Conservation (phyloP, 2,329 filamentous ascomycete species). For the Lecanosticta acicola region DNA sequence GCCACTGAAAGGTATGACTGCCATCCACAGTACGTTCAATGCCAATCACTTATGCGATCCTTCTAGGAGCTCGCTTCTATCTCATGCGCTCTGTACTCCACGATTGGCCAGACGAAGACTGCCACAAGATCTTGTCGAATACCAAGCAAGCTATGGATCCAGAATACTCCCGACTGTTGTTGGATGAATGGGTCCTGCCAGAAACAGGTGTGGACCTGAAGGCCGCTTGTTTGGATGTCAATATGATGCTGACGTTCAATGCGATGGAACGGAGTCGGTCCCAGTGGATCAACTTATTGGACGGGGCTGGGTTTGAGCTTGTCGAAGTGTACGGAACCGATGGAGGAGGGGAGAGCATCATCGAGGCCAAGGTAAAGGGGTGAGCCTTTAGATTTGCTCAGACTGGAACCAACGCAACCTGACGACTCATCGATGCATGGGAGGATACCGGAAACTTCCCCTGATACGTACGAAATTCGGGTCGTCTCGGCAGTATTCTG, state of each 20-base stretch:
- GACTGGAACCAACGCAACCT: too few species aligned
- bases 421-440: too few species aligned
- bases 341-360: too few species aligned
- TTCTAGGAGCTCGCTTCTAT: constrained; percentile 30
- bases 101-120: constrained; percentile 20
- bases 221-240: constrained; percentile 31
- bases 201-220: not conserved
- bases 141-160: constrained; percentile 12
- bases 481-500: too few species aligned
- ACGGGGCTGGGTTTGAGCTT: not conserved
- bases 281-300: not conserved
- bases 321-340: too few species aligned
- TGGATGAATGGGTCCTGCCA: constrained; percentile 9
- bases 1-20: constrained; percentile 20
- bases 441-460: too few species aligned
- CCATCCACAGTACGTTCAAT: too few species aligned
- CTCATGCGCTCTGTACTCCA: constrained; percentile 17
- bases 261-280: not conserved
- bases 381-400: too few species aligned
- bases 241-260: constrained; percentile 33
- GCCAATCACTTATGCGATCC: too few species aligned
- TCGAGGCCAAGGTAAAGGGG: too few species aligned
- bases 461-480: too few species aligned
- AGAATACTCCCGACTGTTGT: constrained; percentile 2
- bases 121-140: constrained; percentile 14